These are phyloP conservation scores for Yamadazyma paraphyllophila DNA, from an alignment of 805 yeast species.

Conservation along the genomic window DNA sequence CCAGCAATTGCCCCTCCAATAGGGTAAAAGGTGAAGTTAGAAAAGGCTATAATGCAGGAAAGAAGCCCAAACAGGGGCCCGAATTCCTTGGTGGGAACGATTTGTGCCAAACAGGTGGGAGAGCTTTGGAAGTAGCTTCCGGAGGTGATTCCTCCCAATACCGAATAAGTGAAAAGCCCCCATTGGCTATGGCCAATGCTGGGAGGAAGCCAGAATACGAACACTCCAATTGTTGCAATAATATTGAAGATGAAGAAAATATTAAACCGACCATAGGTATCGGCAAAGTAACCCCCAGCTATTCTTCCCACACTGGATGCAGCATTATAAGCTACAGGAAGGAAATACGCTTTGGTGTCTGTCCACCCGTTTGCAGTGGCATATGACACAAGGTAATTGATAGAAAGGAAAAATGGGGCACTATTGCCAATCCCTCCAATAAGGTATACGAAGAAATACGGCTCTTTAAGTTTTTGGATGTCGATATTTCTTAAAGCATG, in stretches of 20 bases:
- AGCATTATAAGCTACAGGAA: slow-evolving; percentile 21
- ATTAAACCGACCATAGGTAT: slow-evolving; percentile 23
- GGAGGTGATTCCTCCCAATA: slow-evolving; percentile 22
- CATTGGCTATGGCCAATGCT: slow-evolving; percentile 21
- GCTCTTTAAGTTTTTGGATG: slow-evolving; percentile 18
- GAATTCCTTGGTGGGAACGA: slow-evolving; percentile 18
- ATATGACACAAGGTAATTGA: slow-evolving; percentile 22
- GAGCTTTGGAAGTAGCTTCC: slow-evolving; percentile 22
- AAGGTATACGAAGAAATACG: slow-evolving; percentile 17
- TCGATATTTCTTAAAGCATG: slow-evolving; percentile 18
- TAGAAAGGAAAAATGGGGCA: slow-evolving; percentile 21
- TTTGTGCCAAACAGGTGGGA: slow-evolving; percentile 22
- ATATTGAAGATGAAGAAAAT: slow-evolving; percentile 17
- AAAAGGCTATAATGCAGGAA: slow-evolving; percentile 17
- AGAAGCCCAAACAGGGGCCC: slow-evolving; percentile 22
- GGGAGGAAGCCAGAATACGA: slow-evolving; percentile 21
- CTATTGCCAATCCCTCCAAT: slow-evolving; percentile 23
- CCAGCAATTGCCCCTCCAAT: slow-evolving; percentile 23
- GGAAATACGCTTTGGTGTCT: slow-evolving; percentile 14
- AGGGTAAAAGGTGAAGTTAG: slow-evolving; percentile 23
- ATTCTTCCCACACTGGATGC: slow-evolving; percentile 23
- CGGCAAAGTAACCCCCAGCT: slow-evolving; percentile 21
- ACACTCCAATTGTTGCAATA: slow-evolving; percentile 17
- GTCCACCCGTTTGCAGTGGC: slow-evolving; percentile 21
- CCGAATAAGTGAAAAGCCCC: slow-evolving; percentile 21